Evolutionary conservation across 345 rosid genomes (phyloP), one percentile per base, ranked within the genome.

Genomic region (Citrus medica): DNA sequence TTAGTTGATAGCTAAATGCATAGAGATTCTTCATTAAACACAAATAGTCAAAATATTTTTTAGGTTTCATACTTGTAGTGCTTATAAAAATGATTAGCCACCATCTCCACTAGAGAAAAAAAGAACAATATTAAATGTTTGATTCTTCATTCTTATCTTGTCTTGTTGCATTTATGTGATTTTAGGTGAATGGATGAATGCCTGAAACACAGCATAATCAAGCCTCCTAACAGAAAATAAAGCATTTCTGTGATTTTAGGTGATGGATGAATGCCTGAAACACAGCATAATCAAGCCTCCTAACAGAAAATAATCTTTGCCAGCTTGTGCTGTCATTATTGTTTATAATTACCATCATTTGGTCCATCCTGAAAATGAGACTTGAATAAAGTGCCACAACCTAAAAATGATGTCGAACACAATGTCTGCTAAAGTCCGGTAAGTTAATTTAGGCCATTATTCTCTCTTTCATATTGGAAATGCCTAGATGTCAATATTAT

Each of bases 11-110:
- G 25, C 22, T 55, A 58, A 6, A 71, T 71, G 28, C 76, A 71
- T 73, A 82, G 76, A 74, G 72, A 71, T 76, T 61, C 80, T 66
- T 71, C 65, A 56, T 13, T 61, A 58, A 4, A 35, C 68, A 13
- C 56, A 28, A 55, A 59, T 38, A 6, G 48, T 71, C 17, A 46
- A 46, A 46, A 13, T 42, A 42, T 3, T 42, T 42, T 46, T 46
- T 13, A 46, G 51, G 51, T 13, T 2, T 13, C 51, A 12, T 13
- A 13, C 51, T 46, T 3, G 1, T 64, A 9, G 24, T 48, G 74
- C 70, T 56, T 37, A 37, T 40, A 67, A 59, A 66, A 65, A 79
- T 82, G 82, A 75, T 82, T 71, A 75, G 66, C 68, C 77, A 64
- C 65, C 73, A 46, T 60, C 53, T 40, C 68, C 55, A 55, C 62